A percentile compares a stretch with the other conserved stretches of the same genome.
Evolutionary conservation across 495 filamentous ascomycete genomes (phyloP).

Genomic region (Cryomyces antarcticus): DNA sequence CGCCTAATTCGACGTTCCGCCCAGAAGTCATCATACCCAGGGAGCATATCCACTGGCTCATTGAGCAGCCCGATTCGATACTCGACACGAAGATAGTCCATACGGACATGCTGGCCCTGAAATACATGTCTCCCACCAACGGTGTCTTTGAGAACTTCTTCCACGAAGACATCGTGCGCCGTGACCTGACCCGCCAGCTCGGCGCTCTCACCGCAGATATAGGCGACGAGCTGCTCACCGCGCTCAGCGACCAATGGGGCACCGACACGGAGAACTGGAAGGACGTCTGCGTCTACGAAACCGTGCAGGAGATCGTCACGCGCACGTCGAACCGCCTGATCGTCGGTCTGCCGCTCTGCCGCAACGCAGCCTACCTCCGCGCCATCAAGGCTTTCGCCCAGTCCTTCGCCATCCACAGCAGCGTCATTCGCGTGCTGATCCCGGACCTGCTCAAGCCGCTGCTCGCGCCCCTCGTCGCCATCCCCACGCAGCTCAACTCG

Average conservation of each 20-base stretch:
- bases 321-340: constrained; percentile 20
- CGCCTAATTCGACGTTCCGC: neutral
- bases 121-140: neutral
- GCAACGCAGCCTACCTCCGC: constrained; percentile 4
- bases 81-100: neutral
- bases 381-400: neutral
- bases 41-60: neutral
- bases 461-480: constrained; percentile 5
- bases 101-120: neutral
- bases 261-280: constrained; percentile 13
- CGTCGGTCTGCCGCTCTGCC: constrained; percentile 20
- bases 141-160: neutral
- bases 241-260: constrained; percentile 14
- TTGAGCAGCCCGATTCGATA: neutral
- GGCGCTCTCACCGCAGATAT: neutral
- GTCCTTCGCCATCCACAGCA: neutral
- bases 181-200: neutral
- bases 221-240: constrained; percentile 11
- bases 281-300: constrained; percentile 13
- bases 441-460: neutral
- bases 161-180: neutral
- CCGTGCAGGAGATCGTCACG: constrained; percentile 16
- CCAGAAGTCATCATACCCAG: neutral
- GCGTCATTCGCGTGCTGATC: neutral
- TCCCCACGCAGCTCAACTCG: neutral